A percentile compares a stretch with the other conserved stretches of the same genome.
phyloP scores from a whole-genome alignment of 441 rosid species.

The Francoa sonchifolia region DNA sequence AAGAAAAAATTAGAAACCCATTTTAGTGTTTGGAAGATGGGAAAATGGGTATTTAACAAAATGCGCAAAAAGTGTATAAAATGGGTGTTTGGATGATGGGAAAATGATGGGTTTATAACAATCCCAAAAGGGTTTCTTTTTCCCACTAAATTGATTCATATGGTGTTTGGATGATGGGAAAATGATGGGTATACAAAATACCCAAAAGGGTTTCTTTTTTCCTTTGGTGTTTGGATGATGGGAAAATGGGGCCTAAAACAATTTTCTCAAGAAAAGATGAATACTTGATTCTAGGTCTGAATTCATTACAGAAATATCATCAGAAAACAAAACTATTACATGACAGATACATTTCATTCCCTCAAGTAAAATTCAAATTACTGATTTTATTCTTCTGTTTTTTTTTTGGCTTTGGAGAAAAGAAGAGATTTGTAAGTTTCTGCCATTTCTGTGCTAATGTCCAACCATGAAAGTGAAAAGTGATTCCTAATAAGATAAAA shows the following conservation, averaged over 20 bases:
- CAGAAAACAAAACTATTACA: too few relatives aligned
- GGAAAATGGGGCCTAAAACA: too few relatives aligned
- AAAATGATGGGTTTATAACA: not conserved
- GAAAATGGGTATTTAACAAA: not conserved
- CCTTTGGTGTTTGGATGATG: too few relatives aligned
- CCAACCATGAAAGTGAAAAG: conserved; percentile 41
- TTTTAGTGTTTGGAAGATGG: not conserved
- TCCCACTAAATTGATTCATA: not conserved
- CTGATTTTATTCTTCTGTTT: conserved; percentile 14
- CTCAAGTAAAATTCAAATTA: not conserved
- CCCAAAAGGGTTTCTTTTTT: too few relatives aligned
- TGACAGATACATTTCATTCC: not conserved
- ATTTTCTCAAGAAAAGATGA: too few relatives aligned
- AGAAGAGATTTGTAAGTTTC: conserved; percentile 42
- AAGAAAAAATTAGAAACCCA: not conserved
- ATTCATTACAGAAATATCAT: too few relatives aligned
- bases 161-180: not conserved
- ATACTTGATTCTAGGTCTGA: too few relatives aligned
- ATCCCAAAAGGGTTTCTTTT: not conserved
- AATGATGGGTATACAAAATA: not conserved
- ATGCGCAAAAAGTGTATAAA: too few relatives aligned
- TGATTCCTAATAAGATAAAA: conserved; percentile 29
- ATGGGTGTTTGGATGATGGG: too few relatives aligned
- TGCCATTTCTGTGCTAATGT: conserved; percentile 22
- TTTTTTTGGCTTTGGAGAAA: conserved; percentile 58